Evolutionary conservation across 1,284 basidiomycete species (phyloP).

Genomic region (Ceratobasidium sp.): DNA sequence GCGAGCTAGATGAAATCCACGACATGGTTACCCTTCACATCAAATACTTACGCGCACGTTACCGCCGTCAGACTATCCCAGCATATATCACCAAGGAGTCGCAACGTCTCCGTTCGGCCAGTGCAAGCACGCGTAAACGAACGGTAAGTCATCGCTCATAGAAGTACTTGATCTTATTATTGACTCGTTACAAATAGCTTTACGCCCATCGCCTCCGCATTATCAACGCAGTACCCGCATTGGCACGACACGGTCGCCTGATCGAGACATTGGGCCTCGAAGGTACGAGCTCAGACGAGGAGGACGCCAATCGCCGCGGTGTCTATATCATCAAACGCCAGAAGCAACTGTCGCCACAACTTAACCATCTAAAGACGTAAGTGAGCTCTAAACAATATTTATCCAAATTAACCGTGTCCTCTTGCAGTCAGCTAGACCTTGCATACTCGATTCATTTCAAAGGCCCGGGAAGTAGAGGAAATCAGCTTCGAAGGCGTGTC

Average conservation of each 20-base stretch:
- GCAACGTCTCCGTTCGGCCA: not conserved
- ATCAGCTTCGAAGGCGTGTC: not conserved
- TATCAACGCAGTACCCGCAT: not conserved
- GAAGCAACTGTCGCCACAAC: not conserved
- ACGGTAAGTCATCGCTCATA: not conserved
- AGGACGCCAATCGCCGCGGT: not conserved
- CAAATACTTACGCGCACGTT: not conserved
- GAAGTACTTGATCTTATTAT: not conserved
- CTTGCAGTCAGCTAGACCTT: not conserved
- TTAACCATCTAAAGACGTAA: not conserved
- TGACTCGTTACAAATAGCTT: not conserved
- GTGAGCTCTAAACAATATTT: not conserved
- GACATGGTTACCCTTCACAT: not conserved
- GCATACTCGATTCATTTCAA: not conserved
- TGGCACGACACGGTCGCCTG: not conserved
- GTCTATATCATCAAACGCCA: not conserved
- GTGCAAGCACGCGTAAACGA: not conserved
- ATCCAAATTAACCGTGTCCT: not conserved
- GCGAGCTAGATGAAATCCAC: not conserved
- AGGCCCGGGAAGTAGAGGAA: not conserved
- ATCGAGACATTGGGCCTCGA: not conserved
- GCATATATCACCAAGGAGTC: not conserved
- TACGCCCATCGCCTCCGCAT: not conserved
- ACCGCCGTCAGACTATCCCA: not conserved
- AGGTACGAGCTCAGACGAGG: conserved; percentile 4